These are phyloP conservation scores for Trichosporon asahii DNA, from an alignment of 1,284 basidiomycete species.

Conservation along the genomic window DNA sequence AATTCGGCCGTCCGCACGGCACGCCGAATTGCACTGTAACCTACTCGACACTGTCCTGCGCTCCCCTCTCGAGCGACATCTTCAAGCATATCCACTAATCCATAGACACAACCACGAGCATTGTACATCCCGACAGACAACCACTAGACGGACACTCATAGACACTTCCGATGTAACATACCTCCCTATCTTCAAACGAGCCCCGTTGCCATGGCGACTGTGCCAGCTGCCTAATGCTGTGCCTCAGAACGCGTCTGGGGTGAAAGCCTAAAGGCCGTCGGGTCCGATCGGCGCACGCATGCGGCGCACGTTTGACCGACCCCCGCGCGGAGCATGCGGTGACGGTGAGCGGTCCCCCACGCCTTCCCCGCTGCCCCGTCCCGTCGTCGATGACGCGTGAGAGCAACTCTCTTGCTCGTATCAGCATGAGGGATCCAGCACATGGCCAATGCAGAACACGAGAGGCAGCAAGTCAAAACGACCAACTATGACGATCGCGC, in stretches of 20 bases:
- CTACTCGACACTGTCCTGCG: background rate
- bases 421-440: background rate
- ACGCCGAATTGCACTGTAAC: background rate
- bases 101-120: background rate
- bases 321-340: background rate
- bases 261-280: background rate
- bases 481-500: background rate
- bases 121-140: background rate
- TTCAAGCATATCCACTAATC: background rate
- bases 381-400: background rate
- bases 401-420: background rate
- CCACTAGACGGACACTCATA: background rate
- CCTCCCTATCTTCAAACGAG: background rate
- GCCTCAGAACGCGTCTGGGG: background rate
- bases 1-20: background rate
- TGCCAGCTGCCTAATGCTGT: background rate
- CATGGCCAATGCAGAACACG: background rate
- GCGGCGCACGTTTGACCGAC: background rate
- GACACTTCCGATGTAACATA: background rate
- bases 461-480: background rate
- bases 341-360: background rate
- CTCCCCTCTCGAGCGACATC: too few species aligned
- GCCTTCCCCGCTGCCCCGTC: background rate
- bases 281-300: background rate
- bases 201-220: background rate